These are phyloP conservation scores for Aspergillus leporis DNA, from an alignment of 495 filamentous ascomycete species.

Conservation along the genomic window DNA sequence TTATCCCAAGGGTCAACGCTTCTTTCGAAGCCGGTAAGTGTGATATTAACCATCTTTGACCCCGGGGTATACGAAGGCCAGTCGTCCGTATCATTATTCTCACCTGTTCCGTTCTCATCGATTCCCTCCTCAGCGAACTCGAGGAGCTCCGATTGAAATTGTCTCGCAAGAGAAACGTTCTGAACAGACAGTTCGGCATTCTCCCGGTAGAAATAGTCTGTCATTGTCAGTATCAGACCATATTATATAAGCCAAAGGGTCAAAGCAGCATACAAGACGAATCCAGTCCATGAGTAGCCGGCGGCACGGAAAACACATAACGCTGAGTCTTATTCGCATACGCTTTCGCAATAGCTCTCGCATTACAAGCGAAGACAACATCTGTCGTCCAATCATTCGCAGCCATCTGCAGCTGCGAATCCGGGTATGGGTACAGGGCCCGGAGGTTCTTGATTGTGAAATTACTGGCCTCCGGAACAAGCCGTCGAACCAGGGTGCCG, in stretches of 20 bases:
- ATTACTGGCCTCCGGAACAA: conserved; percentile 1
- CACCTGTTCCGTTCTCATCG: no score
- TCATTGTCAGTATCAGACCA: not conserved
- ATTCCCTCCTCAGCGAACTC: not conserved
- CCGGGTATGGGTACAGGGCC: conserved; percentile 45
- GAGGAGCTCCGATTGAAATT: not conserved
- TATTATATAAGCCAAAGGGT: not conserved
- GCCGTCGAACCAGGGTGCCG: not conserved
- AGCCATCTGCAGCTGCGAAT: conserved; percentile 32
- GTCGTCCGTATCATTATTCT: not conserved
- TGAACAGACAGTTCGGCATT: not conserved
- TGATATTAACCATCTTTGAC: conserved; percentile 1
- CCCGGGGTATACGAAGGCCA: not conserved
- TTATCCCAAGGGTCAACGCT: conserved; percentile 3
- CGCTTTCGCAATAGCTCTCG: conserved; percentile 42
- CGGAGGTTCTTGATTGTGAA: conserved; percentile 53
- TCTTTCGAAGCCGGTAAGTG: not conserved
- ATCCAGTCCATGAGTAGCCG: conserved; percentile 50
- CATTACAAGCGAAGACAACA: conserved; percentile 58
- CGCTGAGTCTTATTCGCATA: conserved; percentile 48
- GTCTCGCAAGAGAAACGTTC: not conserved
- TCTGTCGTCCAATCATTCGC: conserved; percentile 23
- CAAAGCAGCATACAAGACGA: conserved; percentile 24
- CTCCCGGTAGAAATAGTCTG: conserved; percentile 4
- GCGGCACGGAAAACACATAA: conserved; percentile 57